Evolutionary conservation across 805 yeast genomes (phyloP).

Genomic region (Ogataea trehalophila): DNA sequence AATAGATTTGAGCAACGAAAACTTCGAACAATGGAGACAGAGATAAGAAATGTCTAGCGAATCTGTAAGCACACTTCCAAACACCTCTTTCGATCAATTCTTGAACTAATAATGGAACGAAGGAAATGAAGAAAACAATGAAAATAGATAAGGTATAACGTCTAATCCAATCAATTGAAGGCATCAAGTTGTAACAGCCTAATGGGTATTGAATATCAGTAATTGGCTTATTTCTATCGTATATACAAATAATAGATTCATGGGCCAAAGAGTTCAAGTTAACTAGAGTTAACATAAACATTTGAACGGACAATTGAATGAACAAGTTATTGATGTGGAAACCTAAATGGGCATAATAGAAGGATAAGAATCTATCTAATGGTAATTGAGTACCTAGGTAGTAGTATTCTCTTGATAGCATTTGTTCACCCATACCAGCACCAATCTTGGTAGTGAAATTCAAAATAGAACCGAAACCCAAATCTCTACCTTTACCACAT

Average conservation of each 20-base stretch:
- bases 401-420: slow-evolving; percentile 78
- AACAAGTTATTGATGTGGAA: slow-evolving; percentile 79
- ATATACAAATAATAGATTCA: slow-evolving; percentile 64
- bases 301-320: slow-evolving; percentile 69
- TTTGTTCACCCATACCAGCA: slow-evolving; percentile 92
- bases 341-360: slow-evolving; percentile 84
- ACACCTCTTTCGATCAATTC: slow-evolving; percentile 80
- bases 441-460: slow-evolving; percentile 86
- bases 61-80: slow-evolving; percentile 68
- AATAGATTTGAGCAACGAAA: slow-evolving; percentile 74
- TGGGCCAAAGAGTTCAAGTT: slow-evolving; percentile 71
- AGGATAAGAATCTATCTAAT: slow-evolving; percentile 73
- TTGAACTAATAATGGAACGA: slow-evolving; percentile 73
- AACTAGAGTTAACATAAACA: slow-evolving; percentile 64
- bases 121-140: slow-evolving; percentile 76
- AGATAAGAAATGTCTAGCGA: slow-evolving; percentile 62
- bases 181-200: slow-evolving; percentile 71
- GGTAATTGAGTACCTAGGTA: slow-evolving; percentile 79
- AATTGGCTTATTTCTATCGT: slow-evolving; percentile 59
- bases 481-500: slow-evolving; percentile 89
- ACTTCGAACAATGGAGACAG: slow-evolving; percentile 80
- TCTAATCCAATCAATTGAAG: slow-evolving; percentile 77
- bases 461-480: slow-evolving; percentile 81
- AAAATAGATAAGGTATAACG: slow-evolving; percentile 77
- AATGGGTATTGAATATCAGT: slow-evolving; percentile 62